Base-by-base conservation (phyloP, 1,284 basidiomycete genomes). In the Ganoderma resinaceum region DNA sequence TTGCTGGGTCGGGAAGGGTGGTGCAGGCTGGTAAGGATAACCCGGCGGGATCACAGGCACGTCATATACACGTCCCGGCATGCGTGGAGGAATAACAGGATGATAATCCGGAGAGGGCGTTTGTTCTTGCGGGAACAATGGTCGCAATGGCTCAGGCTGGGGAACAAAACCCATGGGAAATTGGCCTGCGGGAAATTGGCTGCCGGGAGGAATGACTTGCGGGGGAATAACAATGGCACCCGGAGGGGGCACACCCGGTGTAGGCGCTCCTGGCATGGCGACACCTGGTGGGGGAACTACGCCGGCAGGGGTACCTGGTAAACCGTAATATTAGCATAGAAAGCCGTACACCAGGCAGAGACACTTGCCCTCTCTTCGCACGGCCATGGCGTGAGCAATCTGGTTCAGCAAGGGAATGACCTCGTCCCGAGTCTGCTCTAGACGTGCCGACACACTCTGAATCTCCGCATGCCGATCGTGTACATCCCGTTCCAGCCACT, bases 401-500 rank as follows among this genome's bases (percentile, higher is more conserved):
- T 81, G 77, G 40, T 80, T 74, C 63, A 93, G 72, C 61, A 89
- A 84, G 18, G 67, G 67, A 0, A 72, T 42, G 3, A 72, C 69
- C 33, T 86, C 81, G 67, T 87, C 73, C 2, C 71, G 79, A 12
- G 94, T 77, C 58, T 87, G 84, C 69, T 92, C 88, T 11, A 94
- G 81, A 16, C 89, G 85, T 18, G 86, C 87, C 58, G 86, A 82
- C 14, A 94, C 87, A 9, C 86, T 86, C n/a, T 83, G 83, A 52
- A 94, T 80, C 75, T 93, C 92, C 5, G 85, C 82, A 71, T 93
- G 91, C 33, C 93, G 87, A 78, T 93, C 91, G 61, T 85, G 83
- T 0, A 93, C 92, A 76, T 94, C 92, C 35, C 88, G 84, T 67
- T 85, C 88, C 18, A 94, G 80, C 93, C 92, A 94, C 60, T 87